A percentile compares a stretch with the other conserved stretches of the same genome.
Conservation (phyloP, 768 basidiomycete species). For the Clitopilus passeckerianus region DNA sequence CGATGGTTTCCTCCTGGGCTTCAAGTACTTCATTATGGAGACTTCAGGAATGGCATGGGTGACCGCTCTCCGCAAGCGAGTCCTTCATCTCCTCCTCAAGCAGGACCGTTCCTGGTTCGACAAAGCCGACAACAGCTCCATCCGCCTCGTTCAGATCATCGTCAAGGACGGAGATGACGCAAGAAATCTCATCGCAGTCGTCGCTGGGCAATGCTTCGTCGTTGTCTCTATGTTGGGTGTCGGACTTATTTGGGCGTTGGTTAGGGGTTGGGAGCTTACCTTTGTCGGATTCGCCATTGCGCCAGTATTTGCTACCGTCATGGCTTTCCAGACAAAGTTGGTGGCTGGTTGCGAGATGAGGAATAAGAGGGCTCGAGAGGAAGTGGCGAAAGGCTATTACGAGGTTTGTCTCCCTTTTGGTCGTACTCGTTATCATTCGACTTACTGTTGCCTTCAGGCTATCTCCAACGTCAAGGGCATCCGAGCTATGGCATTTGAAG, state of each 20-base stretch:
- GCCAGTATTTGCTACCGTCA: conserved; percentile 73
- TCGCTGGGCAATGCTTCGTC: conserved; percentile 68
- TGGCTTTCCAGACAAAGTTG: conserved; percentile 71
- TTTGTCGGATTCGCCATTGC: conserved; percentile 85
- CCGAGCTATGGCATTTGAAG: conserved; percentile 80
- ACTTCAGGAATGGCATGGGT: conserved; percentile 72
- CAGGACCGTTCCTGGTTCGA: conserved; percentile 94
- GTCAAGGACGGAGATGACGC: conserved; percentile 93
- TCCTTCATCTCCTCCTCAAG: conserved; percentile 53
- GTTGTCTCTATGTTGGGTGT: conserved; percentile 77
- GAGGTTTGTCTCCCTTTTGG: conserved; percentile 43
- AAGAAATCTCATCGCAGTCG: conserved; percentile 64
- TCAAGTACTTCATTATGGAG: conserved; percentile 83
- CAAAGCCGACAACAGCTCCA: conserved; percentile 47
- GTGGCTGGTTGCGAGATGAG: conserved; percentile 66
- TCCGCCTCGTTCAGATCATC: conserved; percentile 64
- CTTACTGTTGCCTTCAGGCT: conserved; percentile 32
- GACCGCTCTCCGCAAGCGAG: conserved; percentile 49
- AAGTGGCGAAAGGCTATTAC: conserved; percentile 79
- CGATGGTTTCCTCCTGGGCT: conserved; percentile 71
- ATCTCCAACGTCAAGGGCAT: conserved; percentile 85
- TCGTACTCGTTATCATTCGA: too few species aligned
- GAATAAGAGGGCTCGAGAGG: conserved; percentile 86
- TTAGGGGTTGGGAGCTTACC: conserved; percentile 87
- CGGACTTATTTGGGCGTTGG: conserved; percentile 87